A percentile compares a stretch with the other conserved stretches of the same genome.
These are phyloP conservation scores for Penicillium crystallinum DNA, from an alignment of 495 filamentous ascomycete genomes.

Conservation along the genomic window DNA sequence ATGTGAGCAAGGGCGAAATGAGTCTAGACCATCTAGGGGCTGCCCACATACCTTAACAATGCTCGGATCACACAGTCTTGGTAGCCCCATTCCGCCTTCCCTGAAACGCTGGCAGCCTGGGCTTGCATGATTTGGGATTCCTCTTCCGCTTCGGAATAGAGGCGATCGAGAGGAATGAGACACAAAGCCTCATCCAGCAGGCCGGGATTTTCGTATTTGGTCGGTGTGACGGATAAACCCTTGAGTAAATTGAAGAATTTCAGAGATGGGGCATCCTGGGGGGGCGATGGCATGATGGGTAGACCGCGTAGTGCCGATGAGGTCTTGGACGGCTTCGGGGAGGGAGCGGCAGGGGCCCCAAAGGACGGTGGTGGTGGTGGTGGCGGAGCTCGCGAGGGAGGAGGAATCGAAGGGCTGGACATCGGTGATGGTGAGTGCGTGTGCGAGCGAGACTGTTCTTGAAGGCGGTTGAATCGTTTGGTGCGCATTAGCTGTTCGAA, in stretches of 20 bases:
- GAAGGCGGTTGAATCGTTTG: constrained; percentile 71
- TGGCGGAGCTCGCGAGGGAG: constrained; percentile 39
- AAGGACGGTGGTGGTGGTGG: constrained; percentile 33
- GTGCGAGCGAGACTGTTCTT: constrained; percentile 50
- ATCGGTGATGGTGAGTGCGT: constrained; percentile 48
- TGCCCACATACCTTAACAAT: constrained; percentile 58
- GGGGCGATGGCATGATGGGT: constrained; percentile 75
- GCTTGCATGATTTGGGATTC: constrained; percentile 82
- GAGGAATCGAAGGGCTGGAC: constrained; percentile 32
- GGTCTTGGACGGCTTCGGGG: constrained; percentile 48
- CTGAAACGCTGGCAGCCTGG: constrained; percentile 76
- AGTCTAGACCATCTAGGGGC: constrained; percentile 2
- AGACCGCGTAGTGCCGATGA: constrained; percentile 57
- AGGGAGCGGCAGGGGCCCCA: constrained; percentile 30
- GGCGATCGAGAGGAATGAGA: constrained; percentile 79
- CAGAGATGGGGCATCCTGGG: constrained; percentile 64
- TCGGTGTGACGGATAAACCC: constrained; percentile 75
- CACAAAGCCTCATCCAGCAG: constrained; percentile 88
- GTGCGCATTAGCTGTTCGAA: constrained; percentile 76
- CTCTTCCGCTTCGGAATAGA: constrained; percentile 92
- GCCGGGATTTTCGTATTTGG: constrained; percentile 94
- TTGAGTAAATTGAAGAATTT: constrained; percentile 83
- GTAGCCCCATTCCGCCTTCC: constrained; percentile 91
- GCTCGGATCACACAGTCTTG: constrained; percentile 96
- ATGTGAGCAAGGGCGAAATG: constrained; percentile 16